Evolutionary conservation across 176 grass and related monocot species (phyloP).

Genomic region (Coix lacrymajobi): DNA sequence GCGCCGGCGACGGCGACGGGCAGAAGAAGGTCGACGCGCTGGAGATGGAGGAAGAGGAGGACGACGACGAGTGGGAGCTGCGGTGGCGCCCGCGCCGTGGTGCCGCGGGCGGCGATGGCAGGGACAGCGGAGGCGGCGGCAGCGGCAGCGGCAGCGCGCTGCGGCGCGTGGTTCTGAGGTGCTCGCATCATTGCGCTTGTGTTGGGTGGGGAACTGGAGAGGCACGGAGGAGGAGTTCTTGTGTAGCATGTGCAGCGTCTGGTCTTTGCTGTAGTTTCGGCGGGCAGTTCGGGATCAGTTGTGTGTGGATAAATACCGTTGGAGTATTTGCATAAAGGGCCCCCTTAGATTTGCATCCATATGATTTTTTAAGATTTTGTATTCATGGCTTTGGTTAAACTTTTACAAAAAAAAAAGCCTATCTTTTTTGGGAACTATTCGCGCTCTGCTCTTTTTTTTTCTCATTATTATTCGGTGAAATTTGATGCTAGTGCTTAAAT

Average conservation of each 20-base stretch:
- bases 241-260: too few relatives aligned
- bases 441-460: background rate
- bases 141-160: constrained; percentile 49
- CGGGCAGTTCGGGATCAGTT: background rate
- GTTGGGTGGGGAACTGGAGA: too few relatives aligned
- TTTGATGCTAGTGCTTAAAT: too few relatives aligned
- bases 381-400: too few relatives aligned
- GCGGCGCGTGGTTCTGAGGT: constrained; percentile 15
- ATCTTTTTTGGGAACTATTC: background rate
- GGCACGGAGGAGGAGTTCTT: background rate
- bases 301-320: background rate
- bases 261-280: background rate
- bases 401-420: background rate
- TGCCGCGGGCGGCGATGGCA: constrained; percentile 6
- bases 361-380: background rate
- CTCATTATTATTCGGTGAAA: background rate
- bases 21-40: constrained; percentile 5
- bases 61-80: background rate
- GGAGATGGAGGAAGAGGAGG: constrained; percentile 1
- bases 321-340: background rate
- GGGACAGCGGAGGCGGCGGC: constrained; percentile 44
- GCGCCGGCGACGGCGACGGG: constrained; percentile 20
- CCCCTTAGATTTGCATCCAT: background rate
- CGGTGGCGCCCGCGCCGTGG: constrained; percentile 25
- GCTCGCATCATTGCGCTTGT: constrained; percentile 9